Conservation (phyloP, 2,329 filamentous ascomycete genomes). For the Fusarium sp. region DNA sequence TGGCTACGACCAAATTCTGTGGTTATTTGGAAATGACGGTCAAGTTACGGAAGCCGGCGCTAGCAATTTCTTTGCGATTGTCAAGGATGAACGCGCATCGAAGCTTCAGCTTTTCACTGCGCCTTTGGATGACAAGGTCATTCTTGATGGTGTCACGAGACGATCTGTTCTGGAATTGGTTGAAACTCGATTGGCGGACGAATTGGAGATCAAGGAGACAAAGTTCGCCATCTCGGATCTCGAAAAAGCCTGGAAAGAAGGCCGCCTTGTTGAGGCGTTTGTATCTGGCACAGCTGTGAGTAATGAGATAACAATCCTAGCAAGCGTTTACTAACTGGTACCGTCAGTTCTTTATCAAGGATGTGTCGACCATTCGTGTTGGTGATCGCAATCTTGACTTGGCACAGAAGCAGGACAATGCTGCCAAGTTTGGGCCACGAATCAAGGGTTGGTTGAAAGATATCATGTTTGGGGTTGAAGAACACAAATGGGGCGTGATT, state of each 20-base stretch:
- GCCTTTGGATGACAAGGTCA: slow-evolving; percentile 68
- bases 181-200: slow-evolving; percentile 31
- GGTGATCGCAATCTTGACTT: slow-evolving; percentile 14
- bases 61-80: slow-evolving; percentile 77
- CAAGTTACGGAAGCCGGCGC: slow-evolving; percentile 55
- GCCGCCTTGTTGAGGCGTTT: slow-evolving; percentile 73
- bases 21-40: slow-evolving; percentile 74
- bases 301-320: neutral
- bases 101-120: slow-evolving; percentile 74
- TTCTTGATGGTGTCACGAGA: slow-evolving; percentile 76
- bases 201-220: slow-evolving; percentile 52
- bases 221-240: slow-evolving; percentile 73
- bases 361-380: slow-evolving; percentile 17
- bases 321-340: neutral
- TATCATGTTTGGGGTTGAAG: slow-evolving; percentile 27
- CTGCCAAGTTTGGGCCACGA: neutral
- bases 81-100: slow-evolving; percentile 59
- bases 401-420: neutral
- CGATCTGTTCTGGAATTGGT: slow-evolving; percentile 72
- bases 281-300: slow-evolving; percentile 73
- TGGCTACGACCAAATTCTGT: slow-evolving; percentile 62
- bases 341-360: slow-evolving; percentile 24
- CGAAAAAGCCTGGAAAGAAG: slow-evolving; percentile 66
- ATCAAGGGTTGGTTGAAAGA: slow-evolving; percentile 20
- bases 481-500: slow-evolving; percentile 19